These are phyloP conservation scores for Pelargonium fulgidum DNA, from an alignment of 441 rosid genomes.

Conservation along the genomic window DNA sequence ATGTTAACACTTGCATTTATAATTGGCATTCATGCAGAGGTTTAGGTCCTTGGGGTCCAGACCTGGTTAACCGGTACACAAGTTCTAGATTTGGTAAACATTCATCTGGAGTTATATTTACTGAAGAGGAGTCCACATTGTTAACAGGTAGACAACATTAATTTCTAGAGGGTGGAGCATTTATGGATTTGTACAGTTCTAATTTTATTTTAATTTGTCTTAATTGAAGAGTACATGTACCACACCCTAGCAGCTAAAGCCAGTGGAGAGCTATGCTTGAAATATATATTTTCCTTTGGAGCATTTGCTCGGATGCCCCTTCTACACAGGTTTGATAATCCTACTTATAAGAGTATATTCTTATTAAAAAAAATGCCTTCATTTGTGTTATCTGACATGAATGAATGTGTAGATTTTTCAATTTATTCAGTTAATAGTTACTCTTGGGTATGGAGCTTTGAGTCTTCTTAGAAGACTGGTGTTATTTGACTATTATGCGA, in stretches of 20 bases:
- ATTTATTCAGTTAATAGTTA: no score
- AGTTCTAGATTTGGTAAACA: constrained; percentile 71
- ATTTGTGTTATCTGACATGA: constrained; percentile 10
- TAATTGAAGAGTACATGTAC: constrained; percentile 67
- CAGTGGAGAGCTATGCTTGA: constrained; percentile 96
- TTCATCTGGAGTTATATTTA: constrained; percentile 50
- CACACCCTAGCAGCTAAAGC: constrained; percentile 93
- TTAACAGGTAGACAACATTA: constrained; percentile 51
- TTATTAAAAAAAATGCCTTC: constrained; percentile 12
- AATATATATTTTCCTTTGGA: constrained; percentile 84
- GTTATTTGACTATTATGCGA: no score
- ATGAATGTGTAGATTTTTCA: background rate
- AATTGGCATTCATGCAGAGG: constrained; percentile 50
- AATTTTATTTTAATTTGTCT: constrained; percentile 10
- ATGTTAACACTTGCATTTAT: constrained; percentile 16
- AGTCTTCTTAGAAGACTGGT: no score
- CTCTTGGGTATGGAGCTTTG: no score
- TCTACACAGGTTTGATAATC: constrained; percentile 54
- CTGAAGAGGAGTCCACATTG: constrained; percentile 65
- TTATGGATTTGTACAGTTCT: constrained; percentile 1
- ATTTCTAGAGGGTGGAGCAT: background rate
- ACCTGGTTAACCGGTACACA: constrained; percentile 68
- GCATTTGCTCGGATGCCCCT: constrained; percentile 90
- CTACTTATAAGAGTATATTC: constrained; percentile 4
- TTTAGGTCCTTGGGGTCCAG: constrained; percentile 95